A percentile compares a stretch with the other conserved stretches of the same genome.
Evolutionary conservation across 345 rosid species (phyloP).

Genomic region (Gossypium rotundifolium): DNA sequence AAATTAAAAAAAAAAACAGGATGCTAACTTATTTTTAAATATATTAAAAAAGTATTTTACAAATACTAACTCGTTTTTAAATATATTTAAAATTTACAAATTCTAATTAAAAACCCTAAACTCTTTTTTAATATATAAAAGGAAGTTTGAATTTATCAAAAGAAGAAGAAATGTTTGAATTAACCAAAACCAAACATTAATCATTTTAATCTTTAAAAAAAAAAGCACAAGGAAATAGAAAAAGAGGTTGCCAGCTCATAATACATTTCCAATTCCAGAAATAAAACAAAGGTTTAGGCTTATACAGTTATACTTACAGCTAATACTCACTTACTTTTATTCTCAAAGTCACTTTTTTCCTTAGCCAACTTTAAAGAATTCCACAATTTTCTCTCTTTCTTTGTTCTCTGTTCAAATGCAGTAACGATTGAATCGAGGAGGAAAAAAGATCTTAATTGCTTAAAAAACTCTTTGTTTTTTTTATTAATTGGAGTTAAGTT

Average conservation of each 20-base stretch:
- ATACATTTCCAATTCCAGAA: background rate
- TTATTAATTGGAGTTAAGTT: background rate
- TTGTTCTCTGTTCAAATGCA: constrained; percentile 21
- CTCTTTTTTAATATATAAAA: too few species aligned
- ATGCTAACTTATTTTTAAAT: too few species aligned
- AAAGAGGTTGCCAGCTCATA: constrained; percentile 43
- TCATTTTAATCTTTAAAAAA: background rate
- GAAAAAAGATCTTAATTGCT: background rate
- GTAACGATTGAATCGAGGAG: background rate
- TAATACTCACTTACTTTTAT: background rate
- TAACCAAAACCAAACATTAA: background rate
- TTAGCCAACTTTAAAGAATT: constrained; percentile 12
- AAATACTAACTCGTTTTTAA: too few species aligned
- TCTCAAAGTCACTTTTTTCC: background rate
- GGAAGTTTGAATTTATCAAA: too few species aligned
- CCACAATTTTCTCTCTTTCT: background rate
- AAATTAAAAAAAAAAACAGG: too few species aligned
- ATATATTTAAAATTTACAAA: too few species aligned
- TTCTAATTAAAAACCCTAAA: too few species aligned
- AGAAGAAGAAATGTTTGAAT: too few species aligned
- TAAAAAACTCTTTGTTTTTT: background rate
- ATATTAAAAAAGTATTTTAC: too few species aligned
- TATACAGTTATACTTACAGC: constrained; percentile 25
- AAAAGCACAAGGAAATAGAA: background rate
- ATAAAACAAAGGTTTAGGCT: background rate